Evolutionary conservation across 139 green algal species (phyloP).

Genomic region (Haematococcus lacustris): DNA sequence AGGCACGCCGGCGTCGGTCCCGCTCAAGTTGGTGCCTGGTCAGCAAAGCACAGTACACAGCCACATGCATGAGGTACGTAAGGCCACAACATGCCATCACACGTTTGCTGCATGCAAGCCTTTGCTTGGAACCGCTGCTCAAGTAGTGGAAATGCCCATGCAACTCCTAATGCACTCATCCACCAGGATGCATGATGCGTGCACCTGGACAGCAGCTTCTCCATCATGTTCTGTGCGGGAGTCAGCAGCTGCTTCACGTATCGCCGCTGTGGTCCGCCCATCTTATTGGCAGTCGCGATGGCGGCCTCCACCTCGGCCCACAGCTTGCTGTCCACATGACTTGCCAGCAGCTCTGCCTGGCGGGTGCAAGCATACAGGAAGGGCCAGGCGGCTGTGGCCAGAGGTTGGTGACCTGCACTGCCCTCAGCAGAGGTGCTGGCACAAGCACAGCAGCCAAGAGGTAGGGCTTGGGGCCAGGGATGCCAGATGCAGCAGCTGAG

Average conservation of each 20-base stretch:
- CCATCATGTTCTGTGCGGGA: constrained; percentile 8
- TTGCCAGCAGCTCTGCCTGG: constrained; percentile 4
- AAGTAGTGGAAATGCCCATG: no score
- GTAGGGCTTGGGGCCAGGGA: no score
- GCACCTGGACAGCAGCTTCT: constrained; percentile 5
- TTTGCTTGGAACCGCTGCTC: no score
- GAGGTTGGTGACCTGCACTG: not conserved
- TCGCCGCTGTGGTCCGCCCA: constrained; percentile 7
- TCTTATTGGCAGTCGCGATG: constrained; percentile 1
- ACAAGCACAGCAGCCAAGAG: not conserved
- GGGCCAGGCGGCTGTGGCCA: not conserved
- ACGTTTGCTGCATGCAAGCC: no score
- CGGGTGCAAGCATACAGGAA: not conserved
- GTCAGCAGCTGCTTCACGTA: constrained; percentile 4
- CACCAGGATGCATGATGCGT: not conserved
- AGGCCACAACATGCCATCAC: no score
- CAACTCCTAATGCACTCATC: constrained; percentile 1
- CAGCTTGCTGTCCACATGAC: constrained; percentile 4
- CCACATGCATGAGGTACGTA: no score
- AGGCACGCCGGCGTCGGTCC: no score
- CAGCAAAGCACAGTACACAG: no score
- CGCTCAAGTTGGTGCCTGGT: no score
- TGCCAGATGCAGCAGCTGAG: no score
- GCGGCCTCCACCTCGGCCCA: constrained; percentile 6
- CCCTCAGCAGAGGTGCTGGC: not conserved